Conservation (phyloP, 495 filamentous ascomycete species). For the Clavariopsis aquatica region DNA sequence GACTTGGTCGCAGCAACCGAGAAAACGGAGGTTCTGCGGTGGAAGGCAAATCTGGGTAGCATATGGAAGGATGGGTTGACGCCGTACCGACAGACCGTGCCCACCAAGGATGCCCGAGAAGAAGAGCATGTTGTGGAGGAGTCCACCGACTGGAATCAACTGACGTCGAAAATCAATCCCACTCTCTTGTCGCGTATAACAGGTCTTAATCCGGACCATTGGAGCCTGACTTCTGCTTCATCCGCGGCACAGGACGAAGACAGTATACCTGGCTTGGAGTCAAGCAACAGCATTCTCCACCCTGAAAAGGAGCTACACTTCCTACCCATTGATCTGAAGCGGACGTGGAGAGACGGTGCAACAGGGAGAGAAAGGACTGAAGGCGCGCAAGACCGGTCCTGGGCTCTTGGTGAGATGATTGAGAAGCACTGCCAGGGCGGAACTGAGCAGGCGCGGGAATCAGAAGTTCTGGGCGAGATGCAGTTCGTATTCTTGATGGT, state of each 20-base stretch:
- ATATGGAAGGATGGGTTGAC: constrained; percentile 49
- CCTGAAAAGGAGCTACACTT: constrained; percentile 53
- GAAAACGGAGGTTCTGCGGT: constrained; percentile 39
- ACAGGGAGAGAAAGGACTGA: constrained; percentile 73
- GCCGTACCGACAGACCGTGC: constrained; percentile 46
- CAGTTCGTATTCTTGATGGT: constrained; percentile 84
- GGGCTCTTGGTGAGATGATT: constrained; percentile 63
- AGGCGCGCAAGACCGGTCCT: constrained; percentile 68
- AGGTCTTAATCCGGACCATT: constrained; percentile 48
- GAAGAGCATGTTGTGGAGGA: constrained; percentile 38
- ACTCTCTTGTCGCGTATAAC: constrained; percentile 53
- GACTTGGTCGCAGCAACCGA: constrained; percentile 42
- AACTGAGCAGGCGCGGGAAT: constrained; percentile 15
- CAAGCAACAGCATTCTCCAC: constrained; percentile 32
- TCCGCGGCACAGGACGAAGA: constrained; percentile 51
- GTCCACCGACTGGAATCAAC: constrained; percentile 45
- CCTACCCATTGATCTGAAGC: constrained; percentile 53
- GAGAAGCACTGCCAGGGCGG: constrained; percentile 38
- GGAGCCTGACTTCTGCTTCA: constrained; percentile 53
- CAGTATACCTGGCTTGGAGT: constrained; percentile 46
- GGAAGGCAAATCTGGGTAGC: constrained; percentile 49
- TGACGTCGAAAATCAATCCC: constrained; percentile 55
- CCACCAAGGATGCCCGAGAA: constrained; percentile 10
- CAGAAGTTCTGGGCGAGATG: constrained; percentile 76
- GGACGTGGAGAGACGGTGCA: constrained; percentile 68